Conservation (phyloP, 768 basidiomycete genomes). For the Termitomyces sp. region DNA sequence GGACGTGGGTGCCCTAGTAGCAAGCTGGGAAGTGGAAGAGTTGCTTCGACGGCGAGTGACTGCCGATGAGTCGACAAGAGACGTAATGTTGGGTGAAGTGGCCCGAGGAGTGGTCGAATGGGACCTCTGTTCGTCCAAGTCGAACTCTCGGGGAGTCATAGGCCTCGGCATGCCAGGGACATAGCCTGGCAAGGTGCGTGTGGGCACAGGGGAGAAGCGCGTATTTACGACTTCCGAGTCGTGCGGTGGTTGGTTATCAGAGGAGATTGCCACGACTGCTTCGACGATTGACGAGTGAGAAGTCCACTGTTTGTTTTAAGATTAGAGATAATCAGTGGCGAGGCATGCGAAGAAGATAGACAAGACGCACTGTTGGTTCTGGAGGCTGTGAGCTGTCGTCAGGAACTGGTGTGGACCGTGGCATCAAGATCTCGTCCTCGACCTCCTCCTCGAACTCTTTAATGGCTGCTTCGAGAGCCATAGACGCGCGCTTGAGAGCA, state of each 20-base stretch:
- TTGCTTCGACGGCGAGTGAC: slow-evolving; percentile 42
- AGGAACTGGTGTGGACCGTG: slow-evolving; percentile 48
- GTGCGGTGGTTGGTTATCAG: slow-evolving; percentile 46
- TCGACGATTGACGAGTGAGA: slow-evolving; percentile 40
- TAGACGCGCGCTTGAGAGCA: slow-evolving; percentile 56
- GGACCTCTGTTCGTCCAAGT: slow-evolving; percentile 63
- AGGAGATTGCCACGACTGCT: slow-evolving; percentile 66
- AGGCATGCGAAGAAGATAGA: neutral
- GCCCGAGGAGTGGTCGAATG: slow-evolving; percentile 80
- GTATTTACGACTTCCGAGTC: slow-evolving; percentile 38
- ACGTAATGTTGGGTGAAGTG: slow-evolving; percentile 50
- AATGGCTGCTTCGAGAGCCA: slow-evolving; percentile 72
- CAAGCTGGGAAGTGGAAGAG: slow-evolving; percentile 47
- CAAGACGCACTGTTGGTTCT: slow-evolving; percentile 24
- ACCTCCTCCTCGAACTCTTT: slow-evolving; percentile 71
- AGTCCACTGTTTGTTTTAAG: slow-evolving; percentile 20
- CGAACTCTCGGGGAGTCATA: slow-evolving; percentile 82
- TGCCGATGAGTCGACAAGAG: slow-evolving; percentile 22
- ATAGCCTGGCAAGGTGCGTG: slow-evolving; percentile 70
- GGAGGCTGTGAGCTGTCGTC: slow-evolving; percentile 21
- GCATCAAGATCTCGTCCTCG: slow-evolving; percentile 75
- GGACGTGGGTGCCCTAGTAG: slow-evolving; percentile 43
- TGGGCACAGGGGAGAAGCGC: slow-evolving; percentile 57
- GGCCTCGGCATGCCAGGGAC: slow-evolving; percentile 88
- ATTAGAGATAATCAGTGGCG: slow-evolving; percentile 7